Conservation (phyloP, 371 early-diverging fungal genomes). For the Mucor saturninus region DNA sequence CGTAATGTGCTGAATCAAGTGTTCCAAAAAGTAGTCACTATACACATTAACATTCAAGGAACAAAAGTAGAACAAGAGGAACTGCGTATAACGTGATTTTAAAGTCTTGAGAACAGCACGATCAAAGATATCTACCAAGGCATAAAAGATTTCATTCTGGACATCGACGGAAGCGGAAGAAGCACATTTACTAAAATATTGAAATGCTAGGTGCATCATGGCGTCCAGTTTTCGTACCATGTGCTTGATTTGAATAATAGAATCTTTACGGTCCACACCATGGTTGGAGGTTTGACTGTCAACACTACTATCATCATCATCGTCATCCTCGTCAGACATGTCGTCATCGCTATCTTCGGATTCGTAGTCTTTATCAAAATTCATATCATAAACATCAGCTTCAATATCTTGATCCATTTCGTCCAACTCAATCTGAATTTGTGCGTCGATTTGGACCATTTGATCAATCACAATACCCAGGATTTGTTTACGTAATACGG, state of each 20-base stretch:
- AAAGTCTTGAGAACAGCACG: slow-evolving; percentile 82
- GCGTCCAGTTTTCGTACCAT: slow-evolving; percentile 87
- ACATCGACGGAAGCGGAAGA: slow-evolving; percentile 22
- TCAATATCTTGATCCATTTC: slow-evolving; percentile 84
- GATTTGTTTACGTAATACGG: slow-evolving; percentile 74
- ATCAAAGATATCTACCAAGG: slow-evolving; percentile 81
- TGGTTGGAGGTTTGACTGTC: slow-evolving; percentile 26
- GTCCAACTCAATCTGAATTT: slow-evolving; percentile 92
- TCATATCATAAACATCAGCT: slow-evolving; percentile 43
- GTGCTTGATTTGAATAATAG: slow-evolving; percentile 58
- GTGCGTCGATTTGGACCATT: slow-evolving; percentile 90
- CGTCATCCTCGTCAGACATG: slow-evolving; percentile 28
- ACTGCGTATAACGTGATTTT: slow-evolving; percentile 92
- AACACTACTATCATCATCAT: slow-evolving; percentile 27
- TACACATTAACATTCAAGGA: slow-evolving; percentile 67
- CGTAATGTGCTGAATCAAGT: slow-evolving; percentile 68
- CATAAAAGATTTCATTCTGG: slow-evolving; percentile 61
- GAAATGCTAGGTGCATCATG: slow-evolving; percentile 75
- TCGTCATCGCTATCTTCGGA: slow-evolving; percentile 43
- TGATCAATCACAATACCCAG: slow-evolving; percentile 79
- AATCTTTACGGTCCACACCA: slow-evolving; percentile 32
- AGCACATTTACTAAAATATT: slow-evolving; percentile 52
- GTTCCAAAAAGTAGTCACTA: slow-evolving; percentile 81
- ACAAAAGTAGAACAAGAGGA: slow-evolving; percentile 84
- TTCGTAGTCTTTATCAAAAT: slow-evolving; percentile 50